Base-by-base conservation (phyloP, 2,329 filamentous ascomycete species). In the Massarina eburnea region DNA sequence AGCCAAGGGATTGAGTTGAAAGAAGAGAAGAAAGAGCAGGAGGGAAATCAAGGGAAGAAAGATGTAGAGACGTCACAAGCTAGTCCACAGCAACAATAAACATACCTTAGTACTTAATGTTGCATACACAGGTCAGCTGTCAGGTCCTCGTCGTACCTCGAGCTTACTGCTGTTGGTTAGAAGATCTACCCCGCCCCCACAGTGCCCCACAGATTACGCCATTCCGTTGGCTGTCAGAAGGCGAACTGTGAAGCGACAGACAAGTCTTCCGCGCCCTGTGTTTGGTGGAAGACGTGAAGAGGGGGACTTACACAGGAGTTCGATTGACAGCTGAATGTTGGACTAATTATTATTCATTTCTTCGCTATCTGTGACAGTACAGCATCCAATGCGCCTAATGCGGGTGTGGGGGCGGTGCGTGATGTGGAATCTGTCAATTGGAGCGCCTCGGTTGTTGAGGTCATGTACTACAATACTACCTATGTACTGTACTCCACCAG, bases 171-270 rank as follows among this genome's bases (percentile, higher is more conserved):
- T 62, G 19, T 10, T 44, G 57, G 18, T 27, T 49, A 53, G 44
- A 30, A 14, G 27, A 22, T 19, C 41, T 66, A 67, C 66, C 66
- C 66, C 65, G 64, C 66, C 59, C 61, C 61, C 58, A 56, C 58
- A 41, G 53, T 41, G 49, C 59, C 62, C 62, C 62, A 65, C 60
- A 53, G 18, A 45, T 50, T 51, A 46, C 51, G 52, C 57, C 50
- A 55, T 52, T 43, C 57, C 47, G 52, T 52, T 43, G 18, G n/a
- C 32, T 32, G 20, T 43, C 39, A 43, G 41, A 49, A 7, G 12
- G 27, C 9, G 4, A 4, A 14, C 27, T 30, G 27, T 30, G 27
- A 30, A 14, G 12, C 12, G n/a, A n/a, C n/a, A n/a, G n/a, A n/a
- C n/a, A n/a, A n/a, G n/a, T n/a, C n/a, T n/a, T n/a, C n/a, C n/a